Evolutionary conservation across 2,329 filamentous ascomycete species (phyloP).

Genomic region (Ascochyta rabiei): DNA sequence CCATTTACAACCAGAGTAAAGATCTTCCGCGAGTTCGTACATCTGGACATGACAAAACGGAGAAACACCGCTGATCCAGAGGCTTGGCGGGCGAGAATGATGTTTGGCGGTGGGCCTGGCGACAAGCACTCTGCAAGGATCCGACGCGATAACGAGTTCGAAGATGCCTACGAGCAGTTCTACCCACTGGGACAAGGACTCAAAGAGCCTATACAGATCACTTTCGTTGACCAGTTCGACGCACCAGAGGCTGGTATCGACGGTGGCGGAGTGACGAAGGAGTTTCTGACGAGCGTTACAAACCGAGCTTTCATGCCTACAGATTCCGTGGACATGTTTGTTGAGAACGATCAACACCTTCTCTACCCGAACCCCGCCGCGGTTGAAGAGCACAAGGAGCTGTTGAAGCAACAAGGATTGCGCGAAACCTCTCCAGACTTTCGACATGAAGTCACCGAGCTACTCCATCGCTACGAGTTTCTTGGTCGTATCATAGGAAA

Average conservation of each 20-base stretch:
- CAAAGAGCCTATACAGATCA: slow-evolving; percentile 96
- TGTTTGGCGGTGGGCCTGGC: slow-evolving; percentile 45
- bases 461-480: slow-evolving; percentile 84
- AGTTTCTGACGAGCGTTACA: slow-evolving; percentile 90
- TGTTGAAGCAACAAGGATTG: slow-evolving; percentile 60
- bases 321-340: slow-evolving; percentile 67
- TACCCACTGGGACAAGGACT: slow-evolving; percentile 79
- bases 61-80: slow-evolving; percentile 76
- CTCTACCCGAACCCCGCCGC: slow-evolving; percentile 86
- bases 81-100: slow-evolving; percentile 69
- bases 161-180: slow-evolving; percentile 84
- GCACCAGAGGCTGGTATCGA: slow-evolving; percentile 91
- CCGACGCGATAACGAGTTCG: slow-evolving; percentile 76
- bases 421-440: slow-evolving; percentile 62
- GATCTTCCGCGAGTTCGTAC: slow-evolving; percentile 93
- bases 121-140: slow-evolving; percentile 75
- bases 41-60: slow-evolving; percentile 76
- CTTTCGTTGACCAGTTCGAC: slow-evolving; percentile 90
- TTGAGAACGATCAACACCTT: slow-evolving; percentile 82
- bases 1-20: slow-evolving; percentile 90
- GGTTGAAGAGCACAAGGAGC: slow-evolving; percentile 70
- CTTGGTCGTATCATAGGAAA: slow-evolving; percentile 92
- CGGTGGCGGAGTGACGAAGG: slow-evolving; percentile 95
- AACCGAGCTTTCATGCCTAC: slow-evolving; percentile 77
- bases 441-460: slow-evolving; percentile 61